Evolutionary conservation across 305 asterid species (phyloP), one percentile per base, ranked within the genome.

Genomic region (Fraxinus sp.): DNA sequence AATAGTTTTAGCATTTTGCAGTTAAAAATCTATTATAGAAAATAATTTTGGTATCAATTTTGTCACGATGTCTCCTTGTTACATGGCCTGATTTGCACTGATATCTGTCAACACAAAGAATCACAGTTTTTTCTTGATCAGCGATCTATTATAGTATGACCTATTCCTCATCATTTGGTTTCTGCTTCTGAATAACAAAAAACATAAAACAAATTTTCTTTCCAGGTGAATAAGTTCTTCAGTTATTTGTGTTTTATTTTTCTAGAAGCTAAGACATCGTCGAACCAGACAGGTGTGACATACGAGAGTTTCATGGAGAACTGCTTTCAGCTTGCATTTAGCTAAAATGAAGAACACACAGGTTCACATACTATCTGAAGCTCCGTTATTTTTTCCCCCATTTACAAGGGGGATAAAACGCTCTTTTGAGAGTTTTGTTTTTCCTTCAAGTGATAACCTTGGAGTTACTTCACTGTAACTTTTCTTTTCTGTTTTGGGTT

Each of bases 341-440:
- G 87, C 87, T 90, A 89, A 87, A 82, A 92, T 92, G 97, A 89
- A 84, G 92, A 86, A 85, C 83, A 24, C 32, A 39, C 90, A 88
- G 94, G 92, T 92, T 76, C 75, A 20, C 62, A 52, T 49, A 57
- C 26, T n/a, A 57, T 18, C 11, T 57, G 26, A 52, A 79, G 41
- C 80, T 72, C 20, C 62, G 6, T 52, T 52, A 4, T 64, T 35
- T 66, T 28, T 83, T 20, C 52, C 28, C 5, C 16, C n/a, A 10
- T 22, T 28, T 57, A 18, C 66, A 1, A 18, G 10, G 26, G 4
- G 18, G n/a, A 46, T 24, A 74, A 57, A 72, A 35, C 20, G 18
- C 46, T 62, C 49, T 24, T 26, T n/a, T 7, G 22, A 33, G 26
- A 78, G 24, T 55, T 8, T 18, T 18, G 26, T 57, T 44, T 5